Conservation (phyloP, 1,284 basidiomycete genomes). For the Rhizoctonia solani region DNA sequence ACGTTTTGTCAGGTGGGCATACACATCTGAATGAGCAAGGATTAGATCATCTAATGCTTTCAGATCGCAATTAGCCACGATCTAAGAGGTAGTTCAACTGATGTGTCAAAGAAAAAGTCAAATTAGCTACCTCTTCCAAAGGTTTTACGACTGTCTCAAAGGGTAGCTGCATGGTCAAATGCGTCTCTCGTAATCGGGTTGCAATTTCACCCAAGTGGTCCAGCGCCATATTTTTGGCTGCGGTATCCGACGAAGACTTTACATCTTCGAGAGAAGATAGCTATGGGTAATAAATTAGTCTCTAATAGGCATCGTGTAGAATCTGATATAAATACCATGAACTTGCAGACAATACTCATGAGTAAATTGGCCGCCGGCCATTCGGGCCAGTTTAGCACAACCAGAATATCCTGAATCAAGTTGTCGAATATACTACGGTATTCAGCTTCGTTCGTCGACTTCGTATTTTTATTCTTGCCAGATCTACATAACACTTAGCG, state of each 20-base stretch:
- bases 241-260: conserved; percentile 57
- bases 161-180: conserved; percentile 52
- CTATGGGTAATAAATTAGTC: conserved; percentile 47
- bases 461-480: conserved; percentile 80
- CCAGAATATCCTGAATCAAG: conserved; percentile 85
- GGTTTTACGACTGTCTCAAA: conserved; percentile 48
- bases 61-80: conserved; percentile 45
- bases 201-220: conserved; percentile 94
- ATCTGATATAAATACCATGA: conserved; percentile 61
- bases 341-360: conserved; percentile 74
- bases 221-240: conserved; percentile 78
- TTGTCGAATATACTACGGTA: conserved; percentile 91
- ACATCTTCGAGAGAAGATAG: conserved; percentile 79
- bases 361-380: conserved; percentile 93
- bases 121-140: conserved; percentile 65
- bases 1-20: conserved; percentile 64
- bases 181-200: conserved; percentile 69
- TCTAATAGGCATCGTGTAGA: not conserved
- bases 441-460: conserved; percentile 87
- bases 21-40: conserved; percentile 63
- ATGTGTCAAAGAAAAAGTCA: not conserved
- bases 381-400: conserved; percentile 90
- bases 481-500: conserved; percentile 52
- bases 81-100: not conserved
- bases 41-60: conserved; percentile 63